Evolutionary conservation across 306 rosid genomes (phyloP).

Genomic region (Senna siamea): DNA sequence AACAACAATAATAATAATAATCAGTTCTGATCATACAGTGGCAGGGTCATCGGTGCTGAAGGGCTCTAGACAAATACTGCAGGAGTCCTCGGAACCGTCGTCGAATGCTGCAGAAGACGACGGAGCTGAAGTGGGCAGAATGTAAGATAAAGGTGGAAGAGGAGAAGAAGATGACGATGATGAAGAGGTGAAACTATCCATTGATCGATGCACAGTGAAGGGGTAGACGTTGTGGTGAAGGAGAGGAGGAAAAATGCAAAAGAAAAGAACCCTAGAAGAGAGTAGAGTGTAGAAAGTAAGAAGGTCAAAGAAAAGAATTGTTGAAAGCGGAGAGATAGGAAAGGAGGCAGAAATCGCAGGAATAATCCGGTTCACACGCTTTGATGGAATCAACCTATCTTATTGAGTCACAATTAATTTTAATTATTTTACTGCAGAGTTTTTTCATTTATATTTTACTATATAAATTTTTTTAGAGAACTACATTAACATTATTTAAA

Average conservation of each 20-base stretch:
- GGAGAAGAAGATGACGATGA: constrained; percentile 44
- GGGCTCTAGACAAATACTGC: constrained; percentile 88
- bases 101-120: constrained; percentile 48
- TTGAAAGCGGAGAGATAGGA: constrained; percentile 23
- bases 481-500: too few species aligned
- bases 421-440: background rate
- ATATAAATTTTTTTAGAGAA: too few species aligned
- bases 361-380: constrained; percentile 70
- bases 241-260: constrained; percentile 25
- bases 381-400: constrained; percentile 58
- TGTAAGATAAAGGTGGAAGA: constrained; percentile 32
- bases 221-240: constrained; percentile 32
- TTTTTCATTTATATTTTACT: too few species aligned
- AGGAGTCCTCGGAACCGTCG: constrained; percentile 68
- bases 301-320: constrained; percentile 53
- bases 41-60: constrained; percentile 71
- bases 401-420: background rate
- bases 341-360: constrained; percentile 49
- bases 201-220: constrained; percentile 28
- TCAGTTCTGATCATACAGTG: constrained; percentile 53
- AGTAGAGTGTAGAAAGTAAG: constrained; percentile 15
- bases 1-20: background rate
- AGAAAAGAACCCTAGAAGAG: constrained; percentile 55
- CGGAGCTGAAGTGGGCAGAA: constrained; percentile 41
- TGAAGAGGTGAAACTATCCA: constrained; percentile 51